Evolutionary conservation across 768 basidiomycete genomes (phyloP), one percentile per base, ranked within the genome.

Genomic region (Rhodotorula kratochvilovae): DNA sequence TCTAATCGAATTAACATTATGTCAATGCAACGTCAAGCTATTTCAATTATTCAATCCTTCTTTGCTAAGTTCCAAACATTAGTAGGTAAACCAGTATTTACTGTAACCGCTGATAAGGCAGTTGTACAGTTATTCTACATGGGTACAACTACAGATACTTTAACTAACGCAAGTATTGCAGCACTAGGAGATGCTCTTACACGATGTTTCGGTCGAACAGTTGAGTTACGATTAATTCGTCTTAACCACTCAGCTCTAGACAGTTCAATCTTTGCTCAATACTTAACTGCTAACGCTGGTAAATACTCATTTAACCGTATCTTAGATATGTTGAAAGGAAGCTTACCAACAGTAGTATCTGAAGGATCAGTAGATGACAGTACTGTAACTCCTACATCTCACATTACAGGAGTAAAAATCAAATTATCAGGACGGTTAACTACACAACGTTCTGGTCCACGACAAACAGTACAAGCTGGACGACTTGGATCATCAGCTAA

Each of bases 21-120:
- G 45, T 72, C 65, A 61, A 63, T 65, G 63, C 46, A 61, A 66
- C 54, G 56, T 66, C 63, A 61, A 71, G 59, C 60, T 61, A 61
- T 63, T 61, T 54, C 59, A 61, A 53, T 67, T 46, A 66, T 66
- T 56, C 36, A 61, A 60, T 61, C 66, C n/a, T 67, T 61, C 50
- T 67, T 60, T 67, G 66, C 25, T 51, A 58, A 58, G 33, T 67
- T 51, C 31, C 57, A 56, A 58, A n/a, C 55, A 27, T 33, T 57
- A 48, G 57, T 66, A 50, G 55, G 55, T 46, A 66, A 59, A 51
- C 64, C 55, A 27, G 55, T 66, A 58, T 65, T 48, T 70, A 55
- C 50, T 27, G 58, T 61, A 57, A 56, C 35, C 29, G 33, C 51
- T 29, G 56, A 59, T 36, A 59, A 63, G 43, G 48, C 45, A 31